Conservation (phyloP, 176 grass and related monocot species). For the Phoenix dactylifera region DNA sequence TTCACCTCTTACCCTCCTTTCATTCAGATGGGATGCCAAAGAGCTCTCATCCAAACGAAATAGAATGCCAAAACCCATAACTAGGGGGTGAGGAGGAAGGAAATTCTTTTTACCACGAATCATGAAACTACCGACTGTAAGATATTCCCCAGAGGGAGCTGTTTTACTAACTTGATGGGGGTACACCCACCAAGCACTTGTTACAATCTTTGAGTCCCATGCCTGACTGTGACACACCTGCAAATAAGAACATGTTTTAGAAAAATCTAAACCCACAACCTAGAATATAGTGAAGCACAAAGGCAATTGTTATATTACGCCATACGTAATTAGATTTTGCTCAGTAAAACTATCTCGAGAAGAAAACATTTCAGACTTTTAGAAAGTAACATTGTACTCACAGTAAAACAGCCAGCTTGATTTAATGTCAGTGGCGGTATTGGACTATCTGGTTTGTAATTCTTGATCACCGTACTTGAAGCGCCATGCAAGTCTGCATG, state of each 20-base stretch:
- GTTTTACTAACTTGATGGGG: conserved; percentile 98
- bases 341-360: too few relatives aligned
- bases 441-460: conserved; percentile 72
- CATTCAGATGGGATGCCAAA: conserved; percentile 76
- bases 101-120: conserved; percentile 95
- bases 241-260: conserved; percentile 10
- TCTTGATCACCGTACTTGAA: conserved; percentile 97
- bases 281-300: too few relatives aligned
- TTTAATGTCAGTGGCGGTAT: conserved; percentile 86
- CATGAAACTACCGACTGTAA: conserved; percentile 99
- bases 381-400: conserved; percentile 29
- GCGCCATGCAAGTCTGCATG: conserved; percentile 93
- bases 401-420: conserved; percentile 93
- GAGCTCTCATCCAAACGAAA: conserved; percentile 97
- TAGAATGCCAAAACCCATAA: conserved; percentile 91
- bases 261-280: background rate
- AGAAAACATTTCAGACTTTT: too few relatives aligned
- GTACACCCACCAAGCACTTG: conserved; percentile 98
- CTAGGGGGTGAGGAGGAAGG: conserved; percentile 78
- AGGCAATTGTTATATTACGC: too few relatives aligned
- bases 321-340: too few relatives aligned
- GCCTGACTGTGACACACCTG: conserved; percentile 97
- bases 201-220: conserved; percentile 97
- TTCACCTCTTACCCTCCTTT: conserved; percentile 78
- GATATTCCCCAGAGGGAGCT: conserved; percentile 88